These are phyloP conservation scores for Leccinum subgranulosum DNA, from an alignment of 768 basidiomycete species.

Conservation along the genomic window DNA sequence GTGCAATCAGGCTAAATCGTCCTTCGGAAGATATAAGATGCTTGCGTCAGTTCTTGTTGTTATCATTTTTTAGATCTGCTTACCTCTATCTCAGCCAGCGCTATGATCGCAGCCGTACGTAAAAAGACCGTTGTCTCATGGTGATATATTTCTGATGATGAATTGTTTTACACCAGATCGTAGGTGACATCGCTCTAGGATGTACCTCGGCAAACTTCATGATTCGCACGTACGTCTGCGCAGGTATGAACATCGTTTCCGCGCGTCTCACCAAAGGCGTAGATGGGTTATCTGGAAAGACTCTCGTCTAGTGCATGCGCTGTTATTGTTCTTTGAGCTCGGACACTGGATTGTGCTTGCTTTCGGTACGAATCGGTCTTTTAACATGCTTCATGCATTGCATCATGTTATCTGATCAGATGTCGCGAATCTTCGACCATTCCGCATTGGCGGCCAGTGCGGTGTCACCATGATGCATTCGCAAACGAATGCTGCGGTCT, in stretches of 20 bases:
- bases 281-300: conserved; percentile 30
- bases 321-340: conserved; percentile 8
- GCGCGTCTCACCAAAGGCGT: background rate
- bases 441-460: background rate
- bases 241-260: background rate
- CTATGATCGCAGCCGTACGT: conserved; percentile 13
- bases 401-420: conserved; percentile 6
- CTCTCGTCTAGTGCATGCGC: conserved; percentile 9
- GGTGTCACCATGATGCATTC: background rate
- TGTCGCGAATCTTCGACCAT: conserved; percentile 3
- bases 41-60: conserved; percentile 13
- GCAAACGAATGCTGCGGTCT: conserved; percentile 3
- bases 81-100: conserved; percentile 8
- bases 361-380: conserved; percentile 3
- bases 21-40: conserved; percentile 1
- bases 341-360: conserved; percentile 25
- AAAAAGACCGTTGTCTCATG: background rate
- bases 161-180: conserved; percentile 3
- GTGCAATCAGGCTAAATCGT: background rate
- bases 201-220: conserved; percentile 26
- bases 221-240: conserved; percentile 25
- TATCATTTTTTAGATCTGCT: background rate
- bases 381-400: background rate
- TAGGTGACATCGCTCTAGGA: conserved; percentile 13
- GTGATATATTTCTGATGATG: background rate